Conservation (phyloP, 2,329 filamentous ascomycete genomes). For the Madurella fahalii region DNA sequence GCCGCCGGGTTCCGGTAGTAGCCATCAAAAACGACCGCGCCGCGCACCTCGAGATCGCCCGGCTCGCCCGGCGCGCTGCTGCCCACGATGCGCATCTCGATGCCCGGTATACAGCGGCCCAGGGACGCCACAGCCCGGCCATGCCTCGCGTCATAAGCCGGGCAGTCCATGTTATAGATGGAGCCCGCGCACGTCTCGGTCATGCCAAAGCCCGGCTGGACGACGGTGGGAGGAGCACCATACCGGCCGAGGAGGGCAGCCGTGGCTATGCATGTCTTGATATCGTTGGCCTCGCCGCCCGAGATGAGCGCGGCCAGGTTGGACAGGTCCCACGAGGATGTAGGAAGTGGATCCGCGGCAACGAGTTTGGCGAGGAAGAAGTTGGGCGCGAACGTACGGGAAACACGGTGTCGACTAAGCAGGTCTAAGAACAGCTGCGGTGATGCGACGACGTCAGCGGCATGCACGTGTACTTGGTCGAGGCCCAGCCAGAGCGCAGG, state of each 20-base stretch:
- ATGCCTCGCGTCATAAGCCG: constrained; percentile 34
- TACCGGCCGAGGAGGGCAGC: constrained; percentile 29
- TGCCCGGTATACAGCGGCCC: constrained; percentile 36
- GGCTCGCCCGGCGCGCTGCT: constrained; percentile 26
- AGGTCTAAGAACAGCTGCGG: constrained; percentile 38
- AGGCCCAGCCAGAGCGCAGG: constrained; percentile 39
- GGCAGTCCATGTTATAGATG: constrained; percentile 41
- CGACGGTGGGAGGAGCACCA: constrained; percentile 32
- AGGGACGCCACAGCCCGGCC: constrained; percentile 34
- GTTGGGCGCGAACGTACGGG: constrained; percentile 42
- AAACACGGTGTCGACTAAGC: constrained; percentile 38
- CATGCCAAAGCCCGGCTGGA: constrained; percentile 45
- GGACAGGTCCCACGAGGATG: constrained; percentile 7
- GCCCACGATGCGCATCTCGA: constrained; percentile 36
- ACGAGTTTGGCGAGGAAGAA: constrained; percentile 33
- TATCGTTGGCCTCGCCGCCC: constrained; percentile 45
- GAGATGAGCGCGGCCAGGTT: constrained; percentile 32
- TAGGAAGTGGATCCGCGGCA: constrained; percentile 22
- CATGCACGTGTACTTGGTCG: constrained; percentile 44
- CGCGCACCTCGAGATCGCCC: constrained; percentile 57
- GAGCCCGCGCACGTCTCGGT: constrained; percentile 50
- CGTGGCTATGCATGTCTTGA: constrained; percentile 30
- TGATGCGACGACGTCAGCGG: constrained; percentile 37
- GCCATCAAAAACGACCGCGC: constrained; percentile 57
- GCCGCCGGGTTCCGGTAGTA: constrained; percentile 59